These are phyloP conservation scores for Didymella lethalis DNA, from an alignment of 2,329 filamentous ascomycete species.

Conservation along the genomic window DNA sequence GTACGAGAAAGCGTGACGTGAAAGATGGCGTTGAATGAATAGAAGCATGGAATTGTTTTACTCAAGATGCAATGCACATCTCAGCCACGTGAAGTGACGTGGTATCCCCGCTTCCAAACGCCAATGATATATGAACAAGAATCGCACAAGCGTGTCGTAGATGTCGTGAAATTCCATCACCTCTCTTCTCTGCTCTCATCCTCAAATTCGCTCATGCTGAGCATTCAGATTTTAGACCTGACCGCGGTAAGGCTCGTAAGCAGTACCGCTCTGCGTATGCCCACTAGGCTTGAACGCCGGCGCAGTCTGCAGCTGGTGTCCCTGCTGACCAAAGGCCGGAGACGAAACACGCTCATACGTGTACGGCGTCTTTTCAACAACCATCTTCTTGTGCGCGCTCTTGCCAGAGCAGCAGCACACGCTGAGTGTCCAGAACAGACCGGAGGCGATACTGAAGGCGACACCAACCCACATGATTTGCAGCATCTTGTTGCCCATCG, in stretches of 20 bases:
- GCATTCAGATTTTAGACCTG: slow-evolving; percentile 9
- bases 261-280: slow-evolving; percentile 39
- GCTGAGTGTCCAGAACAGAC: slow-evolving; percentile 90
- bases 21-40: too few relatives aligned
- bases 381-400: slow-evolving; percentile 56
- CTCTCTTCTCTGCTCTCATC: not conserved
- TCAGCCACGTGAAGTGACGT: not conserved
- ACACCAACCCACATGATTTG: slow-evolving; percentile 79
- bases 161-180: slow-evolving; percentile 15
- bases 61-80: not conserved
- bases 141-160: slow-evolving; percentile 15
- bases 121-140: slow-evolving; percentile 19
- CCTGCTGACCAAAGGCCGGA: slow-evolving; percentile 51
- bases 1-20: too few relatives aligned
- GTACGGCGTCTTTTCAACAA: slow-evolving; percentile 67
- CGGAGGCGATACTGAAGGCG: slow-evolving; percentile 76
- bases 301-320: slow-evolving; percentile 28
- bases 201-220: not conserved
- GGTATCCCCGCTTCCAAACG: slow-evolving; percentile 10
- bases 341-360: slow-evolving; percentile 65
- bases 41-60: not conserved
- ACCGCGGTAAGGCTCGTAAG: slow-evolving; percentile 53
- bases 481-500: slow-evolving; percentile 74
- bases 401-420: slow-evolving; percentile 89
- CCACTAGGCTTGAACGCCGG: slow-evolving; percentile 27